Evolutionary conservation across 495 filamentous ascomycete species (phyloP).

Genomic region (Trichoderma asperelloides): DNA sequence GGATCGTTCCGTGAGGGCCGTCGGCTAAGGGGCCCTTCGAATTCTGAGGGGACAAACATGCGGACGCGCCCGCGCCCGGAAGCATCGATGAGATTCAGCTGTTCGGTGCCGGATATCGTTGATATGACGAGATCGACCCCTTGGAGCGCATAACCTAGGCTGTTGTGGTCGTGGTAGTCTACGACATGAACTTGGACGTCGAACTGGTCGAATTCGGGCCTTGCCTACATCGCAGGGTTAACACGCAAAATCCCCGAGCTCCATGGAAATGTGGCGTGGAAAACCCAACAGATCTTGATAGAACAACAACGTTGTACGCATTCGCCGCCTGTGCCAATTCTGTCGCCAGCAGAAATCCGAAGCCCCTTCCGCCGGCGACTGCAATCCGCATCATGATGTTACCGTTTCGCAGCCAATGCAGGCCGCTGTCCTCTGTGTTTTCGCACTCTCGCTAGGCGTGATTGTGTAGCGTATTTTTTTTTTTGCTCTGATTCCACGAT

Average conservation of each 20-base stretch:
- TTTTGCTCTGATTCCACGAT: not conserved
- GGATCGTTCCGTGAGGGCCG: constrained; percentile 46
- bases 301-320: constrained; percentile 47
- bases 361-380: constrained; percentile 61
- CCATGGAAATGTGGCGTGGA: constrained; percentile 3
- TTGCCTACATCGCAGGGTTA: constrained; percentile 11
- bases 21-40: constrained; percentile 49
- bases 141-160: constrained; percentile 52
- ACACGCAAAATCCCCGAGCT: not conserved
- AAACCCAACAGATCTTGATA: constrained; percentile 50
- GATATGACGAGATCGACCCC: constrained; percentile 71
- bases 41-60: constrained; percentile 67
- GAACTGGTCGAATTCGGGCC: constrained; percentile 22
- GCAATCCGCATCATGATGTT: constrained; percentile 57
- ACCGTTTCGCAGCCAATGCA: not conserved
- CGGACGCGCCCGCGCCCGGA: constrained; percentile 54
- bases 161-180: constrained; percentile 48
- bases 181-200: constrained; percentile 55
- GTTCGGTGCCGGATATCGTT: constrained; percentile 54
- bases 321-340: constrained; percentile 51
- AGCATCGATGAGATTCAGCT: constrained; percentile 65
- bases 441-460: not conserved
- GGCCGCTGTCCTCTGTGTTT: not conserved
- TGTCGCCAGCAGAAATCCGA: constrained; percentile 55
- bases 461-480: not conserved